Conservation (phyloP, 306 rosid species). For the Rosa lucieae region DNA sequence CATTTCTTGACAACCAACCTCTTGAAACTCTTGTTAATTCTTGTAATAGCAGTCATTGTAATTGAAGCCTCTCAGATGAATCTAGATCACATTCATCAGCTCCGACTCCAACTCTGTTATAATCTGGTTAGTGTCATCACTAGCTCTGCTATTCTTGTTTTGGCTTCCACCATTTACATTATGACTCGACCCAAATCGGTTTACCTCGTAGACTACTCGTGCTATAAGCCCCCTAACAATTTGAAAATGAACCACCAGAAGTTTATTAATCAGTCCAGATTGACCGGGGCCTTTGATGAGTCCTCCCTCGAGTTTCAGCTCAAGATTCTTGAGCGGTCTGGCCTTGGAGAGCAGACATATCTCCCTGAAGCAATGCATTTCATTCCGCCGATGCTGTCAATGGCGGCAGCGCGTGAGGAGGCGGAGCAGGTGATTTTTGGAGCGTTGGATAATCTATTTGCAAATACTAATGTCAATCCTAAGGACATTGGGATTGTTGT, state of each 20-base stretch:
- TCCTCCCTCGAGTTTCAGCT: slow-evolving; percentile 53
- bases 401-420: slow-evolving; percentile 56
- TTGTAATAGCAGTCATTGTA: slow-evolving; percentile 37
- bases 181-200: slow-evolving; percentile 39
- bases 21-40: slow-evolving; percentile 42
- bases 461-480: slow-evolving; percentile 6
- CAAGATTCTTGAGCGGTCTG: slow-evolving; percentile 57
- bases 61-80: slow-evolving; percentile 46
- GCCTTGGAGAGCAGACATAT: slow-evolving; percentile 58
- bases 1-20: slow-evolving; percentile 50
- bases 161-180: slow-evolving; percentile 33
- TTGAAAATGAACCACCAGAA: slow-evolving; percentile 11
- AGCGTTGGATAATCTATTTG: slow-evolving; percentile 51
- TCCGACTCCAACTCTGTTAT: slow-evolving; percentile 52
- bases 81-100: slow-evolving; percentile 39
- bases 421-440: slow-evolving; percentile 59
- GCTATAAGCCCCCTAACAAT: slow-evolving; percentile 27
- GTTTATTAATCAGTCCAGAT: slow-evolving; percentile 50
- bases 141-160: slow-evolving; percentile 34
- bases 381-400: slow-evolving; percentile 42
- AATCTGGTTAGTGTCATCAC: slow-evolving; percentile 37
- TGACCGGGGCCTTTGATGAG: slow-evolving; percentile 42
- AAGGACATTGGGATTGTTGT: too few species aligned
- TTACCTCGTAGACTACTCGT: slow-evolving; percentile 51
- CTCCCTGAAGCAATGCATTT: slow-evolving; percentile 47